These are phyloP conservation scores for Fusarium napiforme DNA, from an alignment of 2,329 filamentous ascomycete genomes.

Conservation along the genomic window DNA sequence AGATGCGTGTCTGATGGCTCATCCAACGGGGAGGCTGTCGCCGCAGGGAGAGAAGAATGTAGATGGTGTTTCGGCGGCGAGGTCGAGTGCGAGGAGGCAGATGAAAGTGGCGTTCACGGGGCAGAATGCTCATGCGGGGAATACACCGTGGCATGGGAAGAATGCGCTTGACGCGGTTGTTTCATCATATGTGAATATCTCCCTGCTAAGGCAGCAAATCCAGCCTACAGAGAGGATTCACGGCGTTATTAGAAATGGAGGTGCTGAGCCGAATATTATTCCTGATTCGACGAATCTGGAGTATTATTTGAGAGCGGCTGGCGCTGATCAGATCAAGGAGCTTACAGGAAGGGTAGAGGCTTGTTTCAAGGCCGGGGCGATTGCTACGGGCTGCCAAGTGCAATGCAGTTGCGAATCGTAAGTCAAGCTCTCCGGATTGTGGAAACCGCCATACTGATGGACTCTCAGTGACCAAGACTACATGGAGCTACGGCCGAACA, in stretches of 20 bases:
- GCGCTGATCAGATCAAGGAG: slow-evolving; percentile 51
- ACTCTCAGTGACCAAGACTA: slow-evolving; percentile 33
- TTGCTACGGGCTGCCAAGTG: slow-evolving; percentile 59
- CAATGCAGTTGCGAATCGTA: slow-evolving; percentile 47
- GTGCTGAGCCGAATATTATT: slow-evolving; percentile 66
- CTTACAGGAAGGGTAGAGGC: slow-evolving; percentile 48
- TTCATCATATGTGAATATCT: slow-evolving; percentile 59
- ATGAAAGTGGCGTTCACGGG: slow-evolving; percentile 65
- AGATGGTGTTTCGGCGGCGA: slow-evolving; percentile 54
- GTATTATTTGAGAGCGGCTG: slow-evolving; percentile 45
- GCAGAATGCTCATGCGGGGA: slow-evolving; percentile 65
- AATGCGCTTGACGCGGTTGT: slow-evolving; percentile 70
- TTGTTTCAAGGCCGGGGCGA: slow-evolving; percentile 54
- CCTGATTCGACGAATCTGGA: slow-evolving; percentile 59
- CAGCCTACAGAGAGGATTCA: slow-evolving; percentile 62
- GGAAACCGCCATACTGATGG: neutral
- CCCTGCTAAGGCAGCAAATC: slow-evolving; percentile 66
- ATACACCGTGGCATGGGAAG: slow-evolving; percentile 67
- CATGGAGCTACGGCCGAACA: slow-evolving; percentile 35
- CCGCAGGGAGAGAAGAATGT: neutral
- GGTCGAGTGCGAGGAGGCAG: slow-evolving; percentile 61
- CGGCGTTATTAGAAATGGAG: slow-evolving; percentile 64
- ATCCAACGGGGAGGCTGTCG: slow-evolving; percentile 33
- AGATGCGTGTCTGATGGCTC: slow-evolving; percentile 46
- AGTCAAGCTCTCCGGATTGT: neutral